Conservation (phyloP, 1,284 basidiomycete species). For the Ganoderma lingzhi region DNA sequence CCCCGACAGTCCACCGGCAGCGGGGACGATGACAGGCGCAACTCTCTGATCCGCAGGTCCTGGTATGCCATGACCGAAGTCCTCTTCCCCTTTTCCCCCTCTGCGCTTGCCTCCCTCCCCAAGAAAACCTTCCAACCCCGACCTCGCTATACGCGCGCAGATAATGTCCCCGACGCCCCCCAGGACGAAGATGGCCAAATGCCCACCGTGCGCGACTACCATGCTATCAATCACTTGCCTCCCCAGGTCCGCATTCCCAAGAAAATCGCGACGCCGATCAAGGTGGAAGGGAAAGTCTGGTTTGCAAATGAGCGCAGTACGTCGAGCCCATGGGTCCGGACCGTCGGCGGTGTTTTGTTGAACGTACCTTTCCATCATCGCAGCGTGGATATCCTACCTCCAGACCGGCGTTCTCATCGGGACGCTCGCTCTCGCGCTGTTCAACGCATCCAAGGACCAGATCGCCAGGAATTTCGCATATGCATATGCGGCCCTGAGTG, state of each 20-base stretch:
- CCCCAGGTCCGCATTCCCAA: constrained; percentile 77
- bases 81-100: constrained; percentile 74
- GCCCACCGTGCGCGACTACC: constrained; percentile 74
- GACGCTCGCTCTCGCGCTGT: constrained; percentile 87
- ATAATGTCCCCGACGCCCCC: constrained; percentile 71
- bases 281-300: constrained; percentile 98
- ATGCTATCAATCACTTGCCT: constrained; percentile 68
- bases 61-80: constrained; percentile 67
- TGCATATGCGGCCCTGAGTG: constrained; percentile 83
- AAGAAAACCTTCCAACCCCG: constrained; percentile 53
- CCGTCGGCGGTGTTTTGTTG: neutral
- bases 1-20: constrained; percentile 5
- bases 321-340: neutral
- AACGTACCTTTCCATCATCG: constrained; percentile 14
- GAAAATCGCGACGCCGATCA: constrained; percentile 90
- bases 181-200: constrained; percentile 58
- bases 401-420: constrained; percentile 88
- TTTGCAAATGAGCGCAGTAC: constrained; percentile 97
- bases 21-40: constrained; percentile 29
- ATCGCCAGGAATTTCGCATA: constrained; percentile 86
- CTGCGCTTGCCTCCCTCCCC: constrained; percentile 74
- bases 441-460: constrained; percentile 84
- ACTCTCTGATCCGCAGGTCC: constrained; percentile 50
- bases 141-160: constrained; percentile 71
- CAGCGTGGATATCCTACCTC: constrained; percentile 93